Evolutionary conservation across 2,329 filamentous ascomycete genomes (phyloP), one percentile per base, ranked within the genome.

Genomic region (Fusarium denticulatum): DNA sequence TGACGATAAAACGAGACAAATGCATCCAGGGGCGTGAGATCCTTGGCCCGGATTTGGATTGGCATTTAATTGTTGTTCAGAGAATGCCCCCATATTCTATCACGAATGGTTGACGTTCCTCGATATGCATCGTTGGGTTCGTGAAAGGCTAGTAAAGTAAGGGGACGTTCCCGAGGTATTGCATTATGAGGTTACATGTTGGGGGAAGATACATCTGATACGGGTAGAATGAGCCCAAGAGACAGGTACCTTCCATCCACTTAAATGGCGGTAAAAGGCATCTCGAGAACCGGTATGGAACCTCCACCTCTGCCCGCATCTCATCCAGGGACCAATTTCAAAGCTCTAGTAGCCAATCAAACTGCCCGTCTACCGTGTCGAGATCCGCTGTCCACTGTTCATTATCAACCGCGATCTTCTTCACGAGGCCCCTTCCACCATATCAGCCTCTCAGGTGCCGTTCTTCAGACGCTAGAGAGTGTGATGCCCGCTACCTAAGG

Each of bases 241-340:
- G 40, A 26, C 22, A 73, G 55, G 71, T 73, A 74, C 63, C 55
- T 45, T 39, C 24, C 32, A 55, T 57, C 32, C 36, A 67, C 64
- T 55, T 67, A 70, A 73, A 73, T 68, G 64, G 71, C 71, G 71
- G 62, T 73, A 73, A 71, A 71, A 68, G 71, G 49, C 52, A 67
- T 62, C 42, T 53, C 36, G 24, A 34, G 46, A 22, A 53, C 32
- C 37, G 49, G 61, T 59, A 71, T 73, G 61, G 70, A 49, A 49
- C 56, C 39, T 72, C 56, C 46, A 72, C 55, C 43, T 72, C 56
- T 65, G 57, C 52, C 43, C 39, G 70, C 67, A 64, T 40, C 28
- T 39, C 66, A 61, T 73, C 60, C 70, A 73, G 71, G 71, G 71
- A 73, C 71, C 66, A 73, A 73, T 67, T 63, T 64, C 61, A 36